Percentiles rank a stretch among this genome's conserved stretches.
Conservation (phyloP, 1,139 yeast species). For the Ogataea hybrid region DNA sequence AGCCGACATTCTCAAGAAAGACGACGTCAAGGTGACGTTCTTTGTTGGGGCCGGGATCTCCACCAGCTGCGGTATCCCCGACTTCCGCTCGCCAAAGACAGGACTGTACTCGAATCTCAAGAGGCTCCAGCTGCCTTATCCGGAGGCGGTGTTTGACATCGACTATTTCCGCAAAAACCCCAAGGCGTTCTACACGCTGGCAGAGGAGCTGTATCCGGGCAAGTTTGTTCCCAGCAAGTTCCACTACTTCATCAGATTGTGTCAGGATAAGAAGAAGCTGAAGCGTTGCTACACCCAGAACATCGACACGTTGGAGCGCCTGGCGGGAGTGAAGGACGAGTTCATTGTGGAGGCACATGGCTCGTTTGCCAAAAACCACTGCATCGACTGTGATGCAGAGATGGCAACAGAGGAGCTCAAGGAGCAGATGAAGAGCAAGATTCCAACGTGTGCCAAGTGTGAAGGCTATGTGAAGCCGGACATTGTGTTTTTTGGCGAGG, state of each 20-base stretch:
- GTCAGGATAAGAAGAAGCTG: slow-evolving; percentile 61
- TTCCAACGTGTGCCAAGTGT: slow-evolving; percentile 47
- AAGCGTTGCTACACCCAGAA: slow-evolving; percentile 85
- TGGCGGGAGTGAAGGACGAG: slow-evolving; percentile 70
- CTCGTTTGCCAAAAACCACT: slow-evolving; percentile 80
- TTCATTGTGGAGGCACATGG: slow-evolving; percentile 91
- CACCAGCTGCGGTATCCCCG: slow-evolving; percentile 92
- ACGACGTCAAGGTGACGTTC: slow-evolving; percentile 33
- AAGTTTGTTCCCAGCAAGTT: slow-evolving; percentile 79
- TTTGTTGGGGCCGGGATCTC: slow-evolving; percentile 93
- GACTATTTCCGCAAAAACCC: slow-evolving; percentile 76
- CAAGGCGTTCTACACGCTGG: slow-evolving; percentile 78
- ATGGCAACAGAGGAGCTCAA: slow-evolving; percentile 54
- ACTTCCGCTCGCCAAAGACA: slow-evolving; percentile 87
- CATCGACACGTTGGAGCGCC: slow-evolving; percentile 85
- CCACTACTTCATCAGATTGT: slow-evolving; percentile 65
- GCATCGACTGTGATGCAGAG: slow-evolving; percentile 66
- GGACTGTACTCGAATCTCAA: slow-evolving; percentile 85
- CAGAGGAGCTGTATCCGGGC: slow-evolving; percentile 85
- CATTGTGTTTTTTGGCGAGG: slow-evolving; percentile 91
- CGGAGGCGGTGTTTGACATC: slow-evolving; percentile 94
- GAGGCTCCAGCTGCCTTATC: slow-evolving; percentile 74
- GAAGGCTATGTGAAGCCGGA: slow-evolving; percentile 84
- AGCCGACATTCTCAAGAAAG: slow-evolving; percentile 22
- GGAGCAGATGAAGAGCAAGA: slow-evolving; percentile 31